Percentiles rank a stretch among this genome's conserved stretches.
Evolutionary conservation across 2,329 filamentous ascomycete species (phyloP).

Genomic region (Thielaviopsis populi): DNA sequence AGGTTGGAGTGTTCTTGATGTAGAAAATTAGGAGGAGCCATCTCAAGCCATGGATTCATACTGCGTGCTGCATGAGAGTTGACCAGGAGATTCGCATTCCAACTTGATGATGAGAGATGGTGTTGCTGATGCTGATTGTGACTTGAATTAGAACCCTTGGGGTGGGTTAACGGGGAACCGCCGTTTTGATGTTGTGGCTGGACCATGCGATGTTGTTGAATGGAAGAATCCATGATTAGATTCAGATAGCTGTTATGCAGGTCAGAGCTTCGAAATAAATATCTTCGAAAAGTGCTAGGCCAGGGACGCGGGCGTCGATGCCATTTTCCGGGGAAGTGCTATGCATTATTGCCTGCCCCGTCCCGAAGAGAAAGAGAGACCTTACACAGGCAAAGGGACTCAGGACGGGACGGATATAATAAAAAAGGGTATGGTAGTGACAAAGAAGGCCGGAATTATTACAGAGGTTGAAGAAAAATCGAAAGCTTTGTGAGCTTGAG

Average conservation of each 20-base stretch:
- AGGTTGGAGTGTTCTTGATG: background rate
- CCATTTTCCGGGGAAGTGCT: slow-evolving; percentile 9
- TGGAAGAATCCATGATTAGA: slow-evolving; percentile 12
- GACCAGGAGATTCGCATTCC: background rate
- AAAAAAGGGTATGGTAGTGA: background rate
- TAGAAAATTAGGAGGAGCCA: background rate
- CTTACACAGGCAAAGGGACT: background rate
- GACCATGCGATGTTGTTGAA: slow-evolving; percentile 11
- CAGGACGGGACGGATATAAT: background rate
- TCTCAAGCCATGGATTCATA: background rate
- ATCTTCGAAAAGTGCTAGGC: slow-evolving; percentile 6
- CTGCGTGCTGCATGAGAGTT: background rate
- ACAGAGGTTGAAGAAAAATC: background rate
- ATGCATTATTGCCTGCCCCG: slow-evolving; percentile 12
- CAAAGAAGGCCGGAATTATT: background rate
- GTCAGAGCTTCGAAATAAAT: slow-evolving; percentile 2
- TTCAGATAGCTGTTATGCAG: background rate
- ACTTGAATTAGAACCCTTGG: background rate
- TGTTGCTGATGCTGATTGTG: background rate
- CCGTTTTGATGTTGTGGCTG: slow-evolving; percentile 9
- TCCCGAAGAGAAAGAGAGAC: slow-evolving; percentile 9
- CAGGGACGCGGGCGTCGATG: slow-evolving; percentile 15
- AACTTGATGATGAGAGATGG: background rate
- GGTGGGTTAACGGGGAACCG: background rate
- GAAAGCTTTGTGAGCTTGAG: background rate